Evolutionary conservation across 2,329 filamentous ascomycete genomes (phyloP), one percentile per base, ranked within the genome.

Genomic region (Escovopsis sp.): DNA sequence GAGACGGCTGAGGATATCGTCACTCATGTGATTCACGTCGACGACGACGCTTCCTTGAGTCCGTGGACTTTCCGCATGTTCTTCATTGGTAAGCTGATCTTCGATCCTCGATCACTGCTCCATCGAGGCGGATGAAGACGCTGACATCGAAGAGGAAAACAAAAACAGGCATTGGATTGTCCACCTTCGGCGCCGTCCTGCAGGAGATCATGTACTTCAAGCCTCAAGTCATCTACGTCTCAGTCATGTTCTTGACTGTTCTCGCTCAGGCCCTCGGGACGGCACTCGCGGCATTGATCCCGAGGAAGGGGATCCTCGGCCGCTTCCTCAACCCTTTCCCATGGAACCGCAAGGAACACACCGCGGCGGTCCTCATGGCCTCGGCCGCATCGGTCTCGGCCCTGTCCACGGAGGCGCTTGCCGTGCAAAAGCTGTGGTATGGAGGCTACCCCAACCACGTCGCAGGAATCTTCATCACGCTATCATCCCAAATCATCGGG

Each of bases 401-500:
- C 26, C 4, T 54, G 5, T 46, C 51, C 0, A 64, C 60, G 4
- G 60, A 66, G 33, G 61, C 63, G 0, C 52, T 72, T 4, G 61
- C 69, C 0, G 66, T 61, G 1, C 65, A 72, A 52, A 51, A 61
- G 41, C 59, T 72, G 3, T 72, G 61, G 52, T 72, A 72, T 43
- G 55, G 59, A 15, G 52, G 59, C 8, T 55, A 60, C 12, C 58
- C 65, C 1, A 62, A 56, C 46, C 55, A 57, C 5, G 63, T 53
- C 2, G 59, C 60, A 0, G 60, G 60, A 8, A 62, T 72, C 40
- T 65, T 73, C 47, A 49, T 69, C 30, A 56, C 61, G 0, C 49
- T 73, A 8, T 68, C 69, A 0, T 69, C 68, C 2, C 68, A 71
- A 39, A 54, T 67, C 9, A 57, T 72, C 15, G 69, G 69, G 0